phyloP scores from a whole-genome alignment of 805 yeast species.

The Candida arabinofermentans region DNA sequence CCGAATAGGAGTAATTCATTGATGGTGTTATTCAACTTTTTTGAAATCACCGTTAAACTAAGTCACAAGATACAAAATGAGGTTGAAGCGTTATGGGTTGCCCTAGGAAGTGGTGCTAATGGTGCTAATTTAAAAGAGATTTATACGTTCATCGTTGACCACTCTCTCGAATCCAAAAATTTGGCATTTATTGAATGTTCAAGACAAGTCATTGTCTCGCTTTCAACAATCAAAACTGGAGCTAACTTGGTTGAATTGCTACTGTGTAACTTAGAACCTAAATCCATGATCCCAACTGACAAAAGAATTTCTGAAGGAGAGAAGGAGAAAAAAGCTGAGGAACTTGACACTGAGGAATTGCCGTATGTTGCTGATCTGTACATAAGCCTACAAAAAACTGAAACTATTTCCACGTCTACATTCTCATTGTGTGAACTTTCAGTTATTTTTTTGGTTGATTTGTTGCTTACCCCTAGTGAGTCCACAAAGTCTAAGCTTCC shows the following conservation, averaged over 20 bases:
- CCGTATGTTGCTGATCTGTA: slow-evolving; percentile 79
- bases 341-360: slow-evolving; percentile 26
- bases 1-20: slow-evolving; percentile 38
- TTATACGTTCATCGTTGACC: slow-evolving; percentile 62
- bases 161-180: slow-evolving; percentile 66
- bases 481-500: slow-evolving; percentile 60
- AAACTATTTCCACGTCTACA: slow-evolving; percentile 49
- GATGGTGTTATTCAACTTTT: slow-evolving; percentile 76
- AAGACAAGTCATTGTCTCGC: slow-evolving; percentile 74
- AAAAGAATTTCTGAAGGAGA: slow-evolving; percentile 5
- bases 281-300: slow-evolving; percentile 72
- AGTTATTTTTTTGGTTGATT: slow-evolving; percentile 77
- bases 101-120: slow-evolving; percentile 74
- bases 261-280: slow-evolving; percentile 72
- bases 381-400: slow-evolving; percentile 43
- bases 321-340: slow-evolving; percentile 9
- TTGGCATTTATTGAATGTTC: slow-evolving; percentile 73
- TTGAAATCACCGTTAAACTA: slow-evolving; percentile 80
- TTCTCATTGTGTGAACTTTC: slow-evolving; percentile 88
- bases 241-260: slow-evolving; percentile 58
- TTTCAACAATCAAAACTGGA: slow-evolving; percentile 53
- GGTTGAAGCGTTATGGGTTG: slow-evolving; percentile 93
- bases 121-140: slow-evolving; percentile 68
- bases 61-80: slow-evolving; percentile 76
- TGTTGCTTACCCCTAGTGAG: slow-evolving; percentile 65